Evolutionary conservation across 495 filamentous ascomycete genomes (phyloP).

Genomic region (Lophiostoma macrostomum): DNA sequence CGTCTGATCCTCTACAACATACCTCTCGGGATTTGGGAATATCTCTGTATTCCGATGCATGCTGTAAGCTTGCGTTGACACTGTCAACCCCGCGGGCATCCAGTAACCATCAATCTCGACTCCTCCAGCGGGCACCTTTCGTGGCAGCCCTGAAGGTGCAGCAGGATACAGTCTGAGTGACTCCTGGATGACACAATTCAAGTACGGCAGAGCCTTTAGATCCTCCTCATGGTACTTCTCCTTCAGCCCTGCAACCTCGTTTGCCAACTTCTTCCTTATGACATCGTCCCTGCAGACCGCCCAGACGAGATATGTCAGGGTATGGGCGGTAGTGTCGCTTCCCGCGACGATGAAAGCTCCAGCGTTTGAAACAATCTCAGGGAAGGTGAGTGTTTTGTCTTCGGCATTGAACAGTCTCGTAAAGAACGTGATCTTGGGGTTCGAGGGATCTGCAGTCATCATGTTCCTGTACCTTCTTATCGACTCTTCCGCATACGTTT

Average conservation of each 20-base stretch:
- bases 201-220: constrained; percentile 46
- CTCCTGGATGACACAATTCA: constrained; percentile 44
- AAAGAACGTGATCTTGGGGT: constrained; percentile 48
- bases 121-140: constrained; percentile 29
- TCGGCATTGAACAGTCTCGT: constrained; percentile 47
- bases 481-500: constrained; percentile 2
- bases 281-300: constrained; percentile 38
- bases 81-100: constrained; percentile 29
- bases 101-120: constrained; percentile 18
- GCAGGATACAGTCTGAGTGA: constrained; percentile 33
- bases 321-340: constrained; percentile 50
- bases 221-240: constrained; percentile 43
- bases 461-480: not conserved
- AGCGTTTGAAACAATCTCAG: constrained; percentile 47
- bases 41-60: constrained; percentile 31
- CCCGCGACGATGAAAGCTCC: constrained; percentile 50
- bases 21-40: constrained; percentile 30
- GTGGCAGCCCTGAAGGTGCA: constrained; percentile 27
- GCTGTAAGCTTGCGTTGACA: constrained; percentile 31
- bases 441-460: not conserved
- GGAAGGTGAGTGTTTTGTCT: constrained; percentile 30
- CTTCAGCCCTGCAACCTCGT: constrained; percentile 43
- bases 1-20: not conserved
- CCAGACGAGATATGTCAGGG: constrained; percentile 46
- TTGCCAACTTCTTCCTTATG: constrained; percentile 42